These are phyloP conservation scores for Halenospora varia DNA, from an alignment of 495 filamentous ascomycete species.

Conservation along the genomic window DNA sequence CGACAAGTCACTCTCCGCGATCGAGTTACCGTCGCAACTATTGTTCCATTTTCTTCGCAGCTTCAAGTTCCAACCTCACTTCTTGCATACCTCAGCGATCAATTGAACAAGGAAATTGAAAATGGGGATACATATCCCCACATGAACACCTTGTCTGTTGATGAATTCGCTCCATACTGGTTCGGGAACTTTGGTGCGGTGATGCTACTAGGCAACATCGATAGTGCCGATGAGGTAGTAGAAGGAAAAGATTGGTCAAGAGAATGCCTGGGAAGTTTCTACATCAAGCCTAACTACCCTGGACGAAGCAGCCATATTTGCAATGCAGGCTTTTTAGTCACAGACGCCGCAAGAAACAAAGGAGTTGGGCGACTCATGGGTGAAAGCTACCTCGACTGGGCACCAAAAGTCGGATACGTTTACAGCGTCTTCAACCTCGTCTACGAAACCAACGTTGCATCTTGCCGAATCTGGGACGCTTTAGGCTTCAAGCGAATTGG, in stretches of 20 bases:
- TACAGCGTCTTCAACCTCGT: slow-evolving; percentile 98
- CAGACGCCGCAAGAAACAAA: slow-evolving; percentile 80
- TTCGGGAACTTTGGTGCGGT: slow-evolving; percentile 92
- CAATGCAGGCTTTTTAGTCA: slow-evolving; percentile 93
- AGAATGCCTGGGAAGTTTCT: slow-evolving; percentile 89
- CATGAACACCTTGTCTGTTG: slow-evolving; percentile 69
- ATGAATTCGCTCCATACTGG: slow-evolving; percentile 85
- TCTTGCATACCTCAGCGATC: slow-evolving; percentile 74
- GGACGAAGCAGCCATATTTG: slow-evolving; percentile 94
- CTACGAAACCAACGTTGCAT: slow-evolving; percentile 95
- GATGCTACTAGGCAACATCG: slow-evolving; percentile 83
- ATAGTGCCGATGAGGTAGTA: slow-evolving; percentile 33
- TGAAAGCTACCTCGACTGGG: slow-evolving; percentile 91
- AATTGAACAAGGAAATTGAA: slow-evolving; percentile 92
- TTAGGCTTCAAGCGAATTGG: slow-evolving; percentile 98
- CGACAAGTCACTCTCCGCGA: slow-evolving; percentile 88
- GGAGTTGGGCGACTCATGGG: slow-evolving; percentile 93
- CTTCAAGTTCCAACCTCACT: slow-evolving; percentile 71
- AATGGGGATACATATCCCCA: slow-evolving; percentile 96
- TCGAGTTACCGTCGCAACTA: slow-evolving; percentile 82
- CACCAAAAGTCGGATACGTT: slow-evolving; percentile 87
- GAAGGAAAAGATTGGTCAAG: slow-evolving; percentile 76
- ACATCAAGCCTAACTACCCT: slow-evolving; percentile 96
- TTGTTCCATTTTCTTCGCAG: slow-evolving; percentile 79
- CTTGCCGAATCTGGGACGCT: slow-evolving; percentile 93